Percentiles rank a stretch among this genome's conserved stretches.
These are phyloP conservation scores for Boletus fagicola DNA, from an alignment of 768 basidiomycete genomes.

Conservation along the genomic window DNA sequence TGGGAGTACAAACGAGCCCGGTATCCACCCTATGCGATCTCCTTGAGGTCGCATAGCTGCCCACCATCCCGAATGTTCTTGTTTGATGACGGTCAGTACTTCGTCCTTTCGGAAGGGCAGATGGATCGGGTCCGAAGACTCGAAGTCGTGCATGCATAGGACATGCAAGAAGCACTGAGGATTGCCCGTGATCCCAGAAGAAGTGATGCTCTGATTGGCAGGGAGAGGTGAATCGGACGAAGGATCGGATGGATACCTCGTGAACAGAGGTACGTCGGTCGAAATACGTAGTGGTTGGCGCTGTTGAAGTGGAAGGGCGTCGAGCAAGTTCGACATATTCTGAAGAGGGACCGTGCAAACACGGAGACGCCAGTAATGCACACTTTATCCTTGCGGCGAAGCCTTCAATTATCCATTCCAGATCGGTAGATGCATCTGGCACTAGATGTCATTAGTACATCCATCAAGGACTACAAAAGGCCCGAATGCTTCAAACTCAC, in stretches of 20 bases:
- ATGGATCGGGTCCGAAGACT: conserved; percentile 57
- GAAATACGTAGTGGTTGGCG: conserved; percentile 28
- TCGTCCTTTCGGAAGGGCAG: conserved; percentile 65
- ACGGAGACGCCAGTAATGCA: background rate
- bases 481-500: background rate
- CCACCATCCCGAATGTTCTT: conserved; percentile 80
- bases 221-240: conserved; percentile 22
- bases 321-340: conserved; percentile 12
- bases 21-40: conserved; percentile 69
- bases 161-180: conserved; percentile 39
- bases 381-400: conserved; percentile 12
- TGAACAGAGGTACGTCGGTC: conserved; percentile 37
- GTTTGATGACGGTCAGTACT: conserved; percentile 63
- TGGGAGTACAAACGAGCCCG: conserved; percentile 62
- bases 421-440: background rate
- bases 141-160: conserved; percentile 68
- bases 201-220: conserved; percentile 1
- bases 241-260: conserved; percentile 36
- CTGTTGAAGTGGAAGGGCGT: background rate
- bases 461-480: background rate
- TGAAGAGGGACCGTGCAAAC: background rate
- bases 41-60: conserved; percentile 61
- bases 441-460: conserved; percentile 11
- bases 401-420: background rate
- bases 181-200: conserved; percentile 26